Conservation (phyloP, 352 stramenopile species). For the Phytophthora boehmeriae region DNA sequence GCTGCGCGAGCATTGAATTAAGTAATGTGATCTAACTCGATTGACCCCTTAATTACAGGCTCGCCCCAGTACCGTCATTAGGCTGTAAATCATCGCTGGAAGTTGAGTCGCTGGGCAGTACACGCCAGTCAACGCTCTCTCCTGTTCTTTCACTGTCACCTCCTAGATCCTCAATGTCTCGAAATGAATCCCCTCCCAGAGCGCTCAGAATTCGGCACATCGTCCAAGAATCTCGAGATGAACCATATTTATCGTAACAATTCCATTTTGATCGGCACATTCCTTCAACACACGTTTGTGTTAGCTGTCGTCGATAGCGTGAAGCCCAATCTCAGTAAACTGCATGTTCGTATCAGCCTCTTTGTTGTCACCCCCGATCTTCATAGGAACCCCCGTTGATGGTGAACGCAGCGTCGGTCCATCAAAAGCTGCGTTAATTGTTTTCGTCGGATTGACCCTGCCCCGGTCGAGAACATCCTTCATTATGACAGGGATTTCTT, state of each 20-base stretch:
- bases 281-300: too few species aligned
- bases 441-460: conserved; percentile 37
- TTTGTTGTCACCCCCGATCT: conserved; percentile 15
- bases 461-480: conserved; percentile 62
- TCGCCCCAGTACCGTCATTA: conserved; percentile 16
- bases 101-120: conserved; percentile 8
- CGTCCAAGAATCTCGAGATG: conserved; percentile 74
- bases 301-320: conserved; percentile 46
- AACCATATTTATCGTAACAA: conserved; percentile 69
- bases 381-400: conserved; percentile 1
- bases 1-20: neutral
- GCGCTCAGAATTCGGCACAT: conserved; percentile 74
- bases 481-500: conserved; percentile 66
- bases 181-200: conserved; percentile 33
- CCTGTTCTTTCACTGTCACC: conserved; percentile 9
- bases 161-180: conserved; percentile 11
- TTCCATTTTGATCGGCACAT: too few species aligned
- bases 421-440: conserved; percentile 46
- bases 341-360: conserved; percentile 41
- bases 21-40: too few species aligned
- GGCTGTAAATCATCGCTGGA: neutral
- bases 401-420: conserved; percentile 16
- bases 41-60: conserved; percentile 5
- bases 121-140: conserved; percentile 1
- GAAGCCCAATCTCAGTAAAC: conserved; percentile 74